A percentile compares a stretch with the other conserved stretches of the same genome.
phyloP scores from a whole-genome alignment of 2,329 filamentous ascomycete genomes.

The Pseudodiploospora longispora region DNA sequence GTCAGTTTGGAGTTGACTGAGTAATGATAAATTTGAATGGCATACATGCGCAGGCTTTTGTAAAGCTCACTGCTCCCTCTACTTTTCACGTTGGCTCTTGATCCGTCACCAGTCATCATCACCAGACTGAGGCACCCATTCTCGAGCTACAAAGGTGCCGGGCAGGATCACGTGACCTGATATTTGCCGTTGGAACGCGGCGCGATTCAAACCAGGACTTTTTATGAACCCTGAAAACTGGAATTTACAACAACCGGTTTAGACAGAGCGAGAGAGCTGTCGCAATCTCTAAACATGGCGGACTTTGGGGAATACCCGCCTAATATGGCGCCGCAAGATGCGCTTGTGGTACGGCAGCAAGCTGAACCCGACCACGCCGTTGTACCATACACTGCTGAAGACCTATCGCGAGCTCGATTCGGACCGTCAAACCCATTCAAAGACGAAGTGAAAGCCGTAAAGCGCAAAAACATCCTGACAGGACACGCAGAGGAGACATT shows the following conservation, averaged over 20 bases:
- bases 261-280: not conserved
- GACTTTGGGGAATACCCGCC: constrained; percentile 57
- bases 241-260: too few relatives aligned
- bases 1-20: constrained; percentile 16
- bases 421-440: constrained; percentile 73
- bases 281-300: constrained; percentile 39
- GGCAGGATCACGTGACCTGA: not conserved
- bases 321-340: constrained; percentile 57
- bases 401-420: constrained; percentile 55
- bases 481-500: constrained; percentile 82
- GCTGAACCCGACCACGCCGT: constrained; percentile 51
- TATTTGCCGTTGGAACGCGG: constrained; percentile 1
- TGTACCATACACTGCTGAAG: constrained; percentile 61
- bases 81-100: too few relatives aligned
- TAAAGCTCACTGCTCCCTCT: too few relatives aligned
- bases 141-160: too few relatives aligned
- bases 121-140: too few relatives aligned
- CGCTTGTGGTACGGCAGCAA: constrained; percentile 49
- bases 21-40: constrained; percentile 19
- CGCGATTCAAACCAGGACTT: not conserved
- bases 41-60: too few relatives aligned
- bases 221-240: not conserved
- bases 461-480: constrained; percentile 76
- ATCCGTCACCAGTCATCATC: too few relatives aligned
- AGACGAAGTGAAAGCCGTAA: constrained; percentile 50